These are phyloP conservation scores for Ilyonectria sp. DNA, from an alignment of 2,329 filamentous ascomycete species.

Conservation along the genomic window DNA sequence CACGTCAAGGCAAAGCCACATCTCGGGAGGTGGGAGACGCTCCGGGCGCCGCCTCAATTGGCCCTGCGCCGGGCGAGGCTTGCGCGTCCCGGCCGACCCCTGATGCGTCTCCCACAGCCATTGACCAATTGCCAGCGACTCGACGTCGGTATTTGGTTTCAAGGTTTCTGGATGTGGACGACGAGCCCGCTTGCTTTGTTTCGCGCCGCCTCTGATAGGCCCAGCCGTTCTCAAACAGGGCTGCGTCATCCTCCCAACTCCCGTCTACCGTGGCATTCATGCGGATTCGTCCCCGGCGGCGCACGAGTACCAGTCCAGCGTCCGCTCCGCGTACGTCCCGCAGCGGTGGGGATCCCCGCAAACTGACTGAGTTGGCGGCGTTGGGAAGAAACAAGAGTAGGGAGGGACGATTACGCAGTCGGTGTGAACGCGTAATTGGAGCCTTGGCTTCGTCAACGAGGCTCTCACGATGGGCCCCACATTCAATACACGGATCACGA, in stretches of 20 bases:
- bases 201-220: conserved; percentile 20
- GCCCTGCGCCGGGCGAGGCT: conserved; percentile 12
- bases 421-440: conserved; percentile 23
- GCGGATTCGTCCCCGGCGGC: neutral
- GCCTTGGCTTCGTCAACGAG: conserved; percentile 2
- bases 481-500: neutral
- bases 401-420: conserved; percentile 24
- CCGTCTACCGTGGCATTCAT: conserved; percentile 15
- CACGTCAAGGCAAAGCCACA: neutral
- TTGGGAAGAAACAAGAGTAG: conserved; percentile 12
- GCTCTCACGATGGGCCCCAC: neutral
- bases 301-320: conserved; percentile 5
- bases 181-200: conserved; percentile 24
- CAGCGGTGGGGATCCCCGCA: conserved; percentile 4
- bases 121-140: conserved; percentile 16
- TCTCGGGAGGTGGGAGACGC: conserved; percentile 23
- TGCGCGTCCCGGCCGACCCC: conserved; percentile 23
- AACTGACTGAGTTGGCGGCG: conserved; percentile 8
- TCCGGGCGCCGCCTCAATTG: conserved; percentile 3
- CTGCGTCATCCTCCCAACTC: neutral
- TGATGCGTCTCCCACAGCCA: conserved; percentile 7
- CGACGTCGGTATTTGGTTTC: conserved; percentile 22
- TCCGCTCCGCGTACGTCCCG: conserved; percentile 11
- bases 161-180: conserved; percentile 13
- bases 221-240: neutral